A percentile compares a stretch with the other conserved stretches of the same genome.
These are phyloP conservation scores for Globisporangium alternatum DNA, from an alignment of 352 stramenopile genomes.

Conservation along the genomic window DNA sequence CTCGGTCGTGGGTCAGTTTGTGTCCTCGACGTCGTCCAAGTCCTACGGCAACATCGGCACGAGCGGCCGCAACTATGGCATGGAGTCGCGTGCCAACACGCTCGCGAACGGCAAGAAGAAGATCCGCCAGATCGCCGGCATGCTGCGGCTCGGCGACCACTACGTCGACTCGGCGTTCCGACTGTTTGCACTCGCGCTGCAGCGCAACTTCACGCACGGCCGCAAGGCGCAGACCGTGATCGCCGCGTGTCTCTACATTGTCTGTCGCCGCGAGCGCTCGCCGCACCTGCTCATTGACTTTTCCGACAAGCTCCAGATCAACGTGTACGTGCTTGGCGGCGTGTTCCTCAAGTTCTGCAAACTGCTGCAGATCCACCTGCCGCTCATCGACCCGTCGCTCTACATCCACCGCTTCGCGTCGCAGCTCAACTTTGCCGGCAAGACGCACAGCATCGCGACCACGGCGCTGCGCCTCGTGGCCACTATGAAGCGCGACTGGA, in stretches of 20 bases:
- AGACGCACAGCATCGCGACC: conserved; percentile 91
- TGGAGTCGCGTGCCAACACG: conserved; percentile 95
- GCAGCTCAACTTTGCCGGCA: conserved; percentile 96
- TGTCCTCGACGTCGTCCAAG: conserved; percentile 90
- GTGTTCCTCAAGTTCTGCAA: conserved; percentile 92
- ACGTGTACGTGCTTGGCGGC: conserved; percentile 84
- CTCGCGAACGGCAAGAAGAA: conserved; percentile 93
- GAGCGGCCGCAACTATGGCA: conserved; percentile 90
- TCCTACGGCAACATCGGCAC: conserved; percentile 88
- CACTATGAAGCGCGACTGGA: conserved; percentile 99
- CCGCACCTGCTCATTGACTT: conserved; percentile 99
- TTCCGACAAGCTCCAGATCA: conserved; percentile 97
- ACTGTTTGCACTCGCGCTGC: conserved; percentile 94
- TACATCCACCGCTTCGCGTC: conserved; percentile 98
- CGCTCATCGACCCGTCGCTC: conserved; percentile 98
- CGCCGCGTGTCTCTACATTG: conserved; percentile 98
- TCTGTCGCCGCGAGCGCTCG: conserved; percentile 96
- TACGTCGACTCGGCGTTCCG: conserved; percentile 97
- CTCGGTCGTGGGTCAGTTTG: conserved; percentile 96
- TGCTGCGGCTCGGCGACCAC: conserved; percentile 91
- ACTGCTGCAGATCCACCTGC: conserved; percentile 94
- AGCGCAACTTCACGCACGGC: conserved; percentile 97
- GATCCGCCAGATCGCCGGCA: conserved; percentile 92
- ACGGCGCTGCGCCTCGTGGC: conserved; percentile 95
- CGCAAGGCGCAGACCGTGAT: conserved; percentile 95